Conservation (phyloP, 257 asterid genomes). For the Nicotiana paniculata region DNA sequence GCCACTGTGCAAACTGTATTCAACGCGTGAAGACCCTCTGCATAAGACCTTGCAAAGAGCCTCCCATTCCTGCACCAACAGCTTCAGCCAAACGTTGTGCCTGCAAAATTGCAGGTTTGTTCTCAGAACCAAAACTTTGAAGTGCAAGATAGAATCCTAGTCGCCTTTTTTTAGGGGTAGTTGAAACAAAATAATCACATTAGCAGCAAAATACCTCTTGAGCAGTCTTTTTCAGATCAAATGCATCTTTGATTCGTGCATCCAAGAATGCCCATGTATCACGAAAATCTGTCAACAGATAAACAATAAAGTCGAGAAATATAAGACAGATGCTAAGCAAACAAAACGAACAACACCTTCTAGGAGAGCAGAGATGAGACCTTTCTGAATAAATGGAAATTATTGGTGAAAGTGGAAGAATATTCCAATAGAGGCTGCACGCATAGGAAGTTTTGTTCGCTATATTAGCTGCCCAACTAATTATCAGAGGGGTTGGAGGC, state of each 20-base stretch:
- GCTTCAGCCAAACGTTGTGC: slow-evolving; percentile 79
- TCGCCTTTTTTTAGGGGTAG: background rate
- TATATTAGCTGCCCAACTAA: background rate
- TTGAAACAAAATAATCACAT: background rate
- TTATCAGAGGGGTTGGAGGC: background rate
- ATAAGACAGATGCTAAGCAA: background rate
- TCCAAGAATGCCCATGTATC: slow-evolving; percentile 89
- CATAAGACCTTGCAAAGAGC: slow-evolving; percentile 58
- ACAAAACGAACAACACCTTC: background rate
- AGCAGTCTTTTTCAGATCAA: slow-evolving; percentile 68
- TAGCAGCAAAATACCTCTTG: slow-evolving; percentile 55
- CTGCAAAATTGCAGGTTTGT: slow-evolving; percentile 35
- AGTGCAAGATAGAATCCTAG: background rate
- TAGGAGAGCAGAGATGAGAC: background rate
- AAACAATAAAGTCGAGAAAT: background rate
- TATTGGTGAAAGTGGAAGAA: background rate
- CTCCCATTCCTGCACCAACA: slow-evolving; percentile 85
- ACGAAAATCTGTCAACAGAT: slow-evolving; percentile 48
- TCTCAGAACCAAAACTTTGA: background rate
- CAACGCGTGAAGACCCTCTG: slow-evolving; percentile 40
- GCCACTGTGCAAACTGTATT: slow-evolving; percentile 15
- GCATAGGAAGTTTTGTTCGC: background rate
- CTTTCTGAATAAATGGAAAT: background rate
- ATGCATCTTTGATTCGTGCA: slow-evolving; percentile 69
- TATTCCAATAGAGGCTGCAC: background rate